Evolutionary conservation across 768 basidiomycete genomes (phyloP), one percentile per base, ranked within the genome.

Genomic region (Pulveroboletus sp.): DNA sequence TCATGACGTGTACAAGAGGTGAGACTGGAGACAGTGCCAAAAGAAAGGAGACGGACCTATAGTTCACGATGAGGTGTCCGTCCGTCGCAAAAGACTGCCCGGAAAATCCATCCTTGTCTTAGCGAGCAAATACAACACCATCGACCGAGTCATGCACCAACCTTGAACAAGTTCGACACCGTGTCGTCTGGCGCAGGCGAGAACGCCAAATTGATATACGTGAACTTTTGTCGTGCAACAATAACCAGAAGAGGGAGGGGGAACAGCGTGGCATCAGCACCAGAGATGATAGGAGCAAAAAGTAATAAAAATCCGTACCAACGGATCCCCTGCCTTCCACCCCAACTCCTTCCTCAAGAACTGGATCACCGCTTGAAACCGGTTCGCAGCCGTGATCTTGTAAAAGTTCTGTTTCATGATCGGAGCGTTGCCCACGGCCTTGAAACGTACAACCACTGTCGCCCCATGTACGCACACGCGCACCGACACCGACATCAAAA

Each of bases 321-420:
- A 67, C 1, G 93, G 85, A 58, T 96, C 94, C 0, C 84, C 80
- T 11, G 82, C 71, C 64, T 90, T 92, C 85, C 89, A 92, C 2
- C 84, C 84, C 35, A 97, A 69, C 65, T 97, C 93, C 62, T 83
- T 90, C 56, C 94, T 72, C 69, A 98, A 65, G 67, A 98, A 96
- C 62, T 90, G 85, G 37, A 95, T 93, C 48, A 98, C 94, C 8
- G 92, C 89, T 66, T 96, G 93, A 61, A 97, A 99, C 47, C 88
- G 79, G 66, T 96, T 93, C 36, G 87, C 84, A 11, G 93, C 89
- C 0, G 93, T 93, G 62, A 97, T 94, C 76, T 94, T 95, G 82
- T 93, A 97, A 60, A 94, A 89, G 73, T 95, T 97, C 71, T 95
- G 91, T 72, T 89, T 94, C 94, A 99, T 96, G 61, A 99, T 93